Evolutionary conservation across 2,329 filamentous ascomycete species (phyloP).

Genomic region (Fusarium proliferatum): DNA sequence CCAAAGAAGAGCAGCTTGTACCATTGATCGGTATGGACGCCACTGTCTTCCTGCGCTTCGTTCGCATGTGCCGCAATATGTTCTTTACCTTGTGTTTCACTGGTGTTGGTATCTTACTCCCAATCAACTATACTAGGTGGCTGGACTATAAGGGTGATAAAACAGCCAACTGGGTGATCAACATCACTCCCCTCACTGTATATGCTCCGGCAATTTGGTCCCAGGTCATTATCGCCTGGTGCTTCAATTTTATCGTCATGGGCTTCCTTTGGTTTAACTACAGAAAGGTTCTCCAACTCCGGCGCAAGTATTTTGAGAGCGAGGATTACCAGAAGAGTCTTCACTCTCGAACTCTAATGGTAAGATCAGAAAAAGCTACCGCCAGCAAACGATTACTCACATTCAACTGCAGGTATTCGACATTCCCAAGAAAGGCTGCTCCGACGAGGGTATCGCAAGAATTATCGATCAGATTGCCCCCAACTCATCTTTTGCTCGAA

Average conservation of each 20-base stretch:
- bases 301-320: conserved; percentile 84
- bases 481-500: conserved; percentile 80
- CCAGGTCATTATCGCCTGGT: conserved; percentile 68
- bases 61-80: conserved; percentile 91
- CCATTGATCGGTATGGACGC: conserved; percentile 92
- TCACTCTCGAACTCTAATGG: conserved; percentile 78
- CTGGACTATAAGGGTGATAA: conserved; percentile 38
- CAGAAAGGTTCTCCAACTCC: conserved; percentile 74
- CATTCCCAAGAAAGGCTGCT: conserved; percentile 79
- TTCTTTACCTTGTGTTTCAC: conserved; percentile 79
- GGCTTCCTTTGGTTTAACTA: conserved; percentile 95
- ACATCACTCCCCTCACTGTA: conserved; percentile 69
- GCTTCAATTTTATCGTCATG: conserved; percentile 79
- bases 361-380: conserved; percentile 48
- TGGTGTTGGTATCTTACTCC: conserved; percentile 82
- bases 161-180: conserved; percentile 61
- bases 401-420: conserved; percentile 75
- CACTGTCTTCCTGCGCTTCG: conserved; percentile 87
- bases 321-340: conserved; percentile 89
- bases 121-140: conserved; percentile 73
- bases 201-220: conserved; percentile 67
- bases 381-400: conserved; percentile 2
- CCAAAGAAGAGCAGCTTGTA: conserved; percentile 80
- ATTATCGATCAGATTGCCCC: conserved; percentile 85
- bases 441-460: conserved; percentile 87